Evolutionary conservation across 129 eudicot genomes (phyloP).

Genomic region (Centrapalus pauciflorus): DNA sequence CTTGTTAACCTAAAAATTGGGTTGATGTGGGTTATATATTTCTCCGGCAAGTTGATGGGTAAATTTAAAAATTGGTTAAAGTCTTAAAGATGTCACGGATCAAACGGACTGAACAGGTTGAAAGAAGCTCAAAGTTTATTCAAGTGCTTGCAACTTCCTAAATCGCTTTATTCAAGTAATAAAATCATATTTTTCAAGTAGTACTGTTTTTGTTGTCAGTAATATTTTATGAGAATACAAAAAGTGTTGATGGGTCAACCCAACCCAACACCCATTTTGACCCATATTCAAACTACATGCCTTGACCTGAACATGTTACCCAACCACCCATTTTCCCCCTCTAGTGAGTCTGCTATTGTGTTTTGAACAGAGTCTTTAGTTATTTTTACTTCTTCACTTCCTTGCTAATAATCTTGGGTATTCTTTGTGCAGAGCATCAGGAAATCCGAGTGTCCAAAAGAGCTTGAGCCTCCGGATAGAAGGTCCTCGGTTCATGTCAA

Average conservation of each 20-base stretch:
- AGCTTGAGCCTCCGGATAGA: constrained; percentile 83
- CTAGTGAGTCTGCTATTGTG: neutral
- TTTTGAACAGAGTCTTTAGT: neutral
- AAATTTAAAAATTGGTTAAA: neutral
- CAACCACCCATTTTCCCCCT: neutral
- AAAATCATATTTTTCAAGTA: neutral
- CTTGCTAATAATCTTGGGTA: neutral
- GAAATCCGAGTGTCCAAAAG: constrained; percentile 90
- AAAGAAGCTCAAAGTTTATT: neutral
- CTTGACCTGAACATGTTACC: too few relatives aligned
- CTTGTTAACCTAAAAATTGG: neutral
- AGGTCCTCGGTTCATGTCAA: constrained; percentile 67
- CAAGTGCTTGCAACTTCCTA: neutral
- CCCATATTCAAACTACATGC: too few relatives aligned
- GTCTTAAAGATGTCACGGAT: neutral
- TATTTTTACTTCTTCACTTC: neutral
- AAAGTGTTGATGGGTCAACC: neutral
- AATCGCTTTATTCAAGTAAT: neutral
- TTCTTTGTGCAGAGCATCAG: constrained; percentile 60
- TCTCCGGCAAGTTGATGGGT: neutral
- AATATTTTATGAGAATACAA: neutral
- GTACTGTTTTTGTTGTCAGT: too few relatives aligned
- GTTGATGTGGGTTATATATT: neutral
- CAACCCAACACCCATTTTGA: too few relatives aligned
- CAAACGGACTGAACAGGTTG: neutral